These are phyloP conservation scores for Yamadazyma conglobata DNA, from an alignment of 1,139 yeast genomes.

Conservation along the genomic window DNA sequence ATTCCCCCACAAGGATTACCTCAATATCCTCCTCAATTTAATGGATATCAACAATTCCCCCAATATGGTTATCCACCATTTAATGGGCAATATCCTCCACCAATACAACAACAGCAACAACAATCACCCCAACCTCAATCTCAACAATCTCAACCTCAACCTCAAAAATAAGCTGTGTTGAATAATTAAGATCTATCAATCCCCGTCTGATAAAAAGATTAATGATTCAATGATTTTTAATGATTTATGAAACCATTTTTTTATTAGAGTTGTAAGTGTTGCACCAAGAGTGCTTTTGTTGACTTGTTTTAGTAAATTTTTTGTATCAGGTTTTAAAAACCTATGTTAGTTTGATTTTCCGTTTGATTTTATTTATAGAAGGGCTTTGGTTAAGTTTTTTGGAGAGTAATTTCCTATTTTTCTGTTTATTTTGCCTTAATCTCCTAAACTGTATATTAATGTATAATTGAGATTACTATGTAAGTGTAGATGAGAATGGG, in stretches of 20 bases:
- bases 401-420: constrained; percentile 1
- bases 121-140: constrained; percentile 12
- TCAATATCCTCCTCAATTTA: constrained; percentile 16
- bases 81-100: constrained; percentile 22
- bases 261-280: constrained; percentile 4
- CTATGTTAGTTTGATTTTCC: constrained; percentile 4
- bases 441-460: background rate
- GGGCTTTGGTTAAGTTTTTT: constrained; percentile 6
- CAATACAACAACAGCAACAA: constrained; percentile 1
- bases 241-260: constrained; percentile 10
- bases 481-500: too few relatives aligned
- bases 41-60: constrained; percentile 8
- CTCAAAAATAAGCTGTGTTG: constrained; percentile 7
- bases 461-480: too few relatives aligned
- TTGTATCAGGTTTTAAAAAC: background rate
- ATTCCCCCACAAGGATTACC: constrained; percentile 14
- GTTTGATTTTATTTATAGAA: constrained; percentile 7
- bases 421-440: constrained; percentile 2
- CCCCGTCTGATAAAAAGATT: constrained; percentile 5
- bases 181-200: background rate
- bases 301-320: constrained; percentile 4
- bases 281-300: constrained; percentile 4
- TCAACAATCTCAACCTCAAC: constrained; percentile 13
- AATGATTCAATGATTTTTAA: constrained; percentile 11
- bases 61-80: constrained; percentile 20